Evolutionary conservation across 306 rosid species (phyloP), one percentile per base, ranked within the genome.

Genomic region (Glycine soja): DNA sequence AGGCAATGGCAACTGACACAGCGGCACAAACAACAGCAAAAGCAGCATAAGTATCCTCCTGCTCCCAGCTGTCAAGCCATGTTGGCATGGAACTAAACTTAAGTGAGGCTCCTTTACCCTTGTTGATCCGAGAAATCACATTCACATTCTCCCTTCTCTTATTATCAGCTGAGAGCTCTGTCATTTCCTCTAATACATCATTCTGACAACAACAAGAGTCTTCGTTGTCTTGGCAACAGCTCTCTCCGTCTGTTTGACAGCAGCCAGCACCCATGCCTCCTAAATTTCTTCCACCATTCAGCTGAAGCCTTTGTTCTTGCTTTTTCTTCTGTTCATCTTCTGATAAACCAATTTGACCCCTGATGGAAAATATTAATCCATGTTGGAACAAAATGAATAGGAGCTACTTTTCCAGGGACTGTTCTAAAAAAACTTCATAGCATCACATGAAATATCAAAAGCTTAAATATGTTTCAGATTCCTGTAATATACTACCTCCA

Each of bases 291-390:
- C 74, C 72, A 0, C 88, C 88, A 52, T 86, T 88, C 50, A 83
- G 75, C 73, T 75, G 77, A 77, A 81, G 80, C 86, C 97, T 85
- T 65, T 36, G 81, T 62, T 93, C 90, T 77, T 79, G 91, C 65
- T 76, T 75, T 77, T 83, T 84, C 83, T 72, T 90, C 74, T 93
- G 97, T 75, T 91, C 88, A 54, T 91, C 97, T 85, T 93, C 92
- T n/a, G 93, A 85, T 85, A 91, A 88, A 72, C 94, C 94, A 92
- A 91, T 90, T 84, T 90, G 97, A 58, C 97, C 97, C 87, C 97
- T 93, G 86, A 72, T 72, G 54, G 42, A 8, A 50, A 61, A 80
- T 36, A 38, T 67, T 42, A 13, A 74, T 56, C 66, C 50, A 79
- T 46, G 59, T 68, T 19, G 24, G 24, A n/a, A 16, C 24, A 45